phyloP scores from a whole-genome alignment of 306 rosid species.

The Malus sylvestris region DNA sequence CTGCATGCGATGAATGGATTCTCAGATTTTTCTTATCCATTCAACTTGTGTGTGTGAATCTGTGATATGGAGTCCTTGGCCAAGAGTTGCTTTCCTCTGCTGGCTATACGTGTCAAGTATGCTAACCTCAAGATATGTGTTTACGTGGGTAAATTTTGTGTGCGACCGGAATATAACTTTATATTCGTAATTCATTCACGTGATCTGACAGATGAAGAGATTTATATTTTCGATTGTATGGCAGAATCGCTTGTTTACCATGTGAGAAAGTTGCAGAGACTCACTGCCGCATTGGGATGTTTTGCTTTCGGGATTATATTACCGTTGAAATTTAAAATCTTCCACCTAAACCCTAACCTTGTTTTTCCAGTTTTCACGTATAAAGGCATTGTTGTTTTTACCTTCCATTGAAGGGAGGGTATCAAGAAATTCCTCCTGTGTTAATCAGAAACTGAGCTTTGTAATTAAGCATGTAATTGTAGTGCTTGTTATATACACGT shows the following conservation, averaged over 20 bases:
- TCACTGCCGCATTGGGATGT: no score
- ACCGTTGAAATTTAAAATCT: neutral
- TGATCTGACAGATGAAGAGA: no score
- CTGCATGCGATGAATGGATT: neutral
- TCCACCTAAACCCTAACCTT: neutral
- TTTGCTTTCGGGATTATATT: neutral
- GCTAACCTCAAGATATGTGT: neutral
- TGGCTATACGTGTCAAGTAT: neutral
- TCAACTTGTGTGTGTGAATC: neutral
- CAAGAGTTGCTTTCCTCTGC: neutral
- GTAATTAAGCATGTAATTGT: neutral
- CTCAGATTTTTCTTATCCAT: constrained; percentile 12
- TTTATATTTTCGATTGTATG: no score
- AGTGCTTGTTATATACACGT: constrained; percentile 1
- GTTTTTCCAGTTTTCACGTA: no score
- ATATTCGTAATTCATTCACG: no score
- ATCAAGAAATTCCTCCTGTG: neutral
- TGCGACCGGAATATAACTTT: no score
- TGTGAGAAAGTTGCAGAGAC: no score
- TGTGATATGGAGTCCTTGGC: constrained; percentile 4
- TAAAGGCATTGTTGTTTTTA: no score
- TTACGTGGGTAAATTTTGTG: neutral
- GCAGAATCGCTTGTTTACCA: no score
- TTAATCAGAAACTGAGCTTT: neutral
- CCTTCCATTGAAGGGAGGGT: no score